Conservation (phyloP, 2,329 filamentous ascomycete species). For the Herpotrichia juniperi region DNA sequence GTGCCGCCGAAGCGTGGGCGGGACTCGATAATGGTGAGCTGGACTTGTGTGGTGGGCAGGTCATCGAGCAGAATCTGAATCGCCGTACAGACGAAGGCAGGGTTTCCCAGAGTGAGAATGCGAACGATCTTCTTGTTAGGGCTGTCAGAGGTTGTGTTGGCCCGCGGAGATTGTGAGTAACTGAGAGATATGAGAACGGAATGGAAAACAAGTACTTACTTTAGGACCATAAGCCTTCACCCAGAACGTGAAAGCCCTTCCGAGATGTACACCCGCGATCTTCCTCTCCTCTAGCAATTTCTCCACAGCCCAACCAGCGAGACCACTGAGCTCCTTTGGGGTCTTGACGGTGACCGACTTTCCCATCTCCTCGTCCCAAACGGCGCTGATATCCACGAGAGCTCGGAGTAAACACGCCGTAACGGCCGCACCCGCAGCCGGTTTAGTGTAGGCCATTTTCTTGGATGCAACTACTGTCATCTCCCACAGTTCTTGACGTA, state of each 20-base stretch:
- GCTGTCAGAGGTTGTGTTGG: not conserved
- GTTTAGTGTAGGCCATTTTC: slow-evolving; percentile 58
- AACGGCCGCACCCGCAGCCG: slow-evolving; percentile 58
- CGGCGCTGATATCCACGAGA: not conserved
- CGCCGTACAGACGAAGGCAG: slow-evolving; percentile 63
- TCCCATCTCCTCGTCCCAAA: not conserved
- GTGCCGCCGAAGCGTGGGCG: slow-evolving; percentile 71
- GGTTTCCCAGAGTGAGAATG: slow-evolving; percentile 48
- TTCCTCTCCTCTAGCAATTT: slow-evolving; percentile 11
- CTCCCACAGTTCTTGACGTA: slow-evolving; percentile 58
- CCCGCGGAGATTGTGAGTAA: not conserved
- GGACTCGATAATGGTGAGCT: slow-evolving; percentile 69
- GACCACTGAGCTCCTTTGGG: slow-evolving; percentile 1
- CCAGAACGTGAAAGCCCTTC: slow-evolving; percentile 9
- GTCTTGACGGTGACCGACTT: not conserved
- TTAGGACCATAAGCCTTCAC: not conserved
- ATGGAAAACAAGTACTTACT: not conserved
- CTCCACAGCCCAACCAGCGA: slow-evolving; percentile 15
- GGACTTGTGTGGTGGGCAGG: slow-evolving; percentile 47
- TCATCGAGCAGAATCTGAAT: slow-evolving; percentile 53
- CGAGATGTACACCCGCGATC: slow-evolving; percentile 1
- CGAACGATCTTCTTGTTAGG: not conserved
- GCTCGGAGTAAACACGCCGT: slow-evolving; percentile 6
- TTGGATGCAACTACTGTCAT: slow-evolving; percentile 68
- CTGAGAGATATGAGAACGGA: not conserved